Evolutionary conservation across 2,329 filamentous ascomycete genomes (phyloP).

Genomic region (Arthrobotrys sphaeroides): DNA sequence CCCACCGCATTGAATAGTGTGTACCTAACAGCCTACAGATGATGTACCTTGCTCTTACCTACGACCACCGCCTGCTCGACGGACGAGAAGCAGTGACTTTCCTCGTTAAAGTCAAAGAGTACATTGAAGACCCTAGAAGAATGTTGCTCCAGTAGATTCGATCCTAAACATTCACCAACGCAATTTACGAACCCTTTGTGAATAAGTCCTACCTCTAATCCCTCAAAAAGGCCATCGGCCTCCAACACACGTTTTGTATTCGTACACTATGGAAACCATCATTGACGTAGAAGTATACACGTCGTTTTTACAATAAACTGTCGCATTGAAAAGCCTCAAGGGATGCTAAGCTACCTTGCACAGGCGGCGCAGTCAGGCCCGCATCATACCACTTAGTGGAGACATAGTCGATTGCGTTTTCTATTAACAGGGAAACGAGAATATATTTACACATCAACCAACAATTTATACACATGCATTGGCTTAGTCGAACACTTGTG

Average conservation of each 20-base stretch:
- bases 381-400: too few species aligned
- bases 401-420: background rate
- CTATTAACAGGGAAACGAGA: background rate
- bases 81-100: conserved; percentile 96
- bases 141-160: conserved; percentile 74
- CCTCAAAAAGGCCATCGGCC: background rate
- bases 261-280: background rate
- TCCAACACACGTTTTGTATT: background rate
- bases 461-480: background rate
- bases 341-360: too few species aligned
- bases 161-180: background rate
- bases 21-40: conserved; percentile 67
- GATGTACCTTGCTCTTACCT: conserved; percentile 99
- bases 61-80: conserved; percentile 94
- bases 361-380: too few species aligned
- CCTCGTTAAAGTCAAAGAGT: conserved; percentile 96
- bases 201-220: background rate
- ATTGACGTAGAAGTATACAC: background rate
- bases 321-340: background rate
- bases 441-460: background rate
- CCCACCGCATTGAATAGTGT: background rate
- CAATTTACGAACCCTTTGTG: background rate
- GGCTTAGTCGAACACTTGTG: background rate
- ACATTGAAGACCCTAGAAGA: conserved; percentile 90
- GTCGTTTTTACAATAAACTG: background rate